These are phyloP conservation scores for Eimeria acervulina DNA, from an alignment of 169 alveolate genomes.

Conservation along the genomic window DNA sequence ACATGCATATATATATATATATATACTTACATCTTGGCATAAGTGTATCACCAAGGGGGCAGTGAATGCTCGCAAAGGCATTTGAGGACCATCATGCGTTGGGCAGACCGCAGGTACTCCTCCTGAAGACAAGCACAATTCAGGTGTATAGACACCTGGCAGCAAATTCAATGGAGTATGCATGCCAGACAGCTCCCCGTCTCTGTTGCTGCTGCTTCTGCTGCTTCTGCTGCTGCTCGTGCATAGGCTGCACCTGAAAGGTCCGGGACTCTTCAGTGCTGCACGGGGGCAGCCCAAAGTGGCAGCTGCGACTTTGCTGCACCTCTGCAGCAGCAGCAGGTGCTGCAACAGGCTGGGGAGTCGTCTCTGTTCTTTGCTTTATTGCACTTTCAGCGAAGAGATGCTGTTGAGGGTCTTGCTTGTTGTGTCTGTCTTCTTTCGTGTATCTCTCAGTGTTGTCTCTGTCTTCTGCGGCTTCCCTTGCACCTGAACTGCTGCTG, in stretches of 20 bases:
- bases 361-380: not conserved
- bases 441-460: not conserved
- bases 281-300: not conserved
- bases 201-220: not conserved
- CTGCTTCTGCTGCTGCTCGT: not conserved
- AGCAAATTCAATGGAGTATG: not conserved
- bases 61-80: slow-evolving; percentile 57
- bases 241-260: not conserved
- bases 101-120: slow-evolving; percentile 44
- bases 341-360: not conserved
- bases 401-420: not conserved
- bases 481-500: not conserved
- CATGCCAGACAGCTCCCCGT: not conserved
- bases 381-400: not conserved
- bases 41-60: slow-evolving; percentile 11
- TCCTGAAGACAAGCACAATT: not conserved
- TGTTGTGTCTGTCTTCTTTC: not conserved
- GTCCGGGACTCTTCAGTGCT: slow-evolving; percentile 58
- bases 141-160: not conserved
- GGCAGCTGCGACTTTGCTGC: not conserved
- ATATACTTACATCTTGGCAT: not conserved
- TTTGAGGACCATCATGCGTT: slow-evolving; percentile 44
- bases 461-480: not conserved
- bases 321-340: not conserved
- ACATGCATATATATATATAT: too few species aligned